A percentile compares a stretch with the other conserved stretches of the same genome.
Conservation (phyloP, 2,329 filamentous ascomycete genomes). For the Aspergillus bombycis region DNA sequence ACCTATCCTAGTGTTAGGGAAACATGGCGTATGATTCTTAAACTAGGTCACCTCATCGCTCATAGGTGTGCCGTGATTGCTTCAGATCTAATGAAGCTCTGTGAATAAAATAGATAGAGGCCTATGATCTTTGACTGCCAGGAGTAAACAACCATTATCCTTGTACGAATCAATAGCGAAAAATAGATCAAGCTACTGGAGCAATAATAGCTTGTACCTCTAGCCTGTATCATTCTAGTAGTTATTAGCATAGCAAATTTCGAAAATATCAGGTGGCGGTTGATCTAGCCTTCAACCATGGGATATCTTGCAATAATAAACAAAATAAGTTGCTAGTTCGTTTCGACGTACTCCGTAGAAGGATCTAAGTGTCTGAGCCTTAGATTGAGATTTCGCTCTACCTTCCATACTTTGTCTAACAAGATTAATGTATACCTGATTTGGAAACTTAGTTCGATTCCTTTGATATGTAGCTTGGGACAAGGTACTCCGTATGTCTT, state of each 20-base stretch:
- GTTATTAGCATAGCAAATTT: neutral
- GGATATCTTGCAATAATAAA: too few species aligned
- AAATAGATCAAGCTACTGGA: neutral
- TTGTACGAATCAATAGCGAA: neutral
- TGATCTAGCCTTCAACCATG: neutral
- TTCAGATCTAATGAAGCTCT: neutral
- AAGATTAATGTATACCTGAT: neutral
- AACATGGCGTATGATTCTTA: too few species aligned
- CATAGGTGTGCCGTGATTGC: neutral
- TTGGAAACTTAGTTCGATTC: neutral
- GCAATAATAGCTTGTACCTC: neutral
- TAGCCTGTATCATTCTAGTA: neutral
- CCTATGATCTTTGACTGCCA: neutral
- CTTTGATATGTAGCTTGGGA: neutral
- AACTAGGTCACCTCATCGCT: neutral
- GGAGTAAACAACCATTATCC: neutral
- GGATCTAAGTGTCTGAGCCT: neutral
- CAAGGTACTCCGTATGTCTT: neutral
- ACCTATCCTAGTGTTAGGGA: too few species aligned
- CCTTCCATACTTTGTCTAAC: neutral
- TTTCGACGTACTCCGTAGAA: neutral
- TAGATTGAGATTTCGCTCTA: neutral
- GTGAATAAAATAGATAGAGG: neutral
- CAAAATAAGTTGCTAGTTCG: neutral
- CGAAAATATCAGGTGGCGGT: neutral